Conservation (phyloP, 139 green algal species). For the Chlorella vulgaris region DNA sequence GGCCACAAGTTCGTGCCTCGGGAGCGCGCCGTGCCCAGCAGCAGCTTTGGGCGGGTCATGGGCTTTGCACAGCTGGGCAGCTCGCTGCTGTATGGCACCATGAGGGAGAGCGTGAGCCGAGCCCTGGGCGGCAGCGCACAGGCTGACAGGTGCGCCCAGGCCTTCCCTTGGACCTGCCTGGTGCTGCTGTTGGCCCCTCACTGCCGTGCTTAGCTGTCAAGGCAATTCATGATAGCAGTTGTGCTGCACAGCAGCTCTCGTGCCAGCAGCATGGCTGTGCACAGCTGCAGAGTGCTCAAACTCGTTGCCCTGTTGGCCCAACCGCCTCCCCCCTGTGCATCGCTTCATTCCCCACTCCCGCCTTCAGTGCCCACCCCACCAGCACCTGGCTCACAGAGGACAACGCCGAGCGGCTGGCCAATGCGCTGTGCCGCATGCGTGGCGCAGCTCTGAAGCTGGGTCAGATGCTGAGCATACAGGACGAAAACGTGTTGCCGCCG, state of each 20-base stretch:
- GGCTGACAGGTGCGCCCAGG: neutral
- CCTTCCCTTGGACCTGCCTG: neutral
- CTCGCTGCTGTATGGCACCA: slow-evolving; percentile 72
- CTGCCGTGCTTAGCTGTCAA: too few species aligned
- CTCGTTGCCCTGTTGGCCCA: too few species aligned
- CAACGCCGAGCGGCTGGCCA: slow-evolving; percentile 91
- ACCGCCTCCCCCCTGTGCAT: too few species aligned
- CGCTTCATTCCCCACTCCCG: neutral
- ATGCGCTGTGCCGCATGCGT: slow-evolving; percentile 90
- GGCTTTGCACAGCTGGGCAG: slow-evolving; percentile 87
- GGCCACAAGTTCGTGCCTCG: slow-evolving; percentile 40
- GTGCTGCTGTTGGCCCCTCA: too few species aligned
- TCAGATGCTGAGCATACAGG: slow-evolving; percentile 98
- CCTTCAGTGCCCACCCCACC: slow-evolving; percentile 11
- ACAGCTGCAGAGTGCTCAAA: too few species aligned
- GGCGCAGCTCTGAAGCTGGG: slow-evolving; percentile 96
- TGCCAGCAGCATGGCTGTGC: too few species aligned
- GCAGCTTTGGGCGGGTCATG: slow-evolving; percentile 68
- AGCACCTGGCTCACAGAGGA: slow-evolving; percentile 67
- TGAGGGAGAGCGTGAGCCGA: slow-evolving; percentile 63
- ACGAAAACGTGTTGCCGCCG: slow-evolving; percentile 88
- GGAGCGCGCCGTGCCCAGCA: slow-evolving; percentile 76
- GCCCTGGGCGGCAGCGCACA: slow-evolving; percentile 20
- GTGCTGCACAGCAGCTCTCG: too few species aligned
- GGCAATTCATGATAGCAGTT: too few species aligned